These are phyloP conservation scores for Cupressus sempervirens DNA, from an alignment of 75 land plant genomes.

Conservation along the genomic window DNA sequence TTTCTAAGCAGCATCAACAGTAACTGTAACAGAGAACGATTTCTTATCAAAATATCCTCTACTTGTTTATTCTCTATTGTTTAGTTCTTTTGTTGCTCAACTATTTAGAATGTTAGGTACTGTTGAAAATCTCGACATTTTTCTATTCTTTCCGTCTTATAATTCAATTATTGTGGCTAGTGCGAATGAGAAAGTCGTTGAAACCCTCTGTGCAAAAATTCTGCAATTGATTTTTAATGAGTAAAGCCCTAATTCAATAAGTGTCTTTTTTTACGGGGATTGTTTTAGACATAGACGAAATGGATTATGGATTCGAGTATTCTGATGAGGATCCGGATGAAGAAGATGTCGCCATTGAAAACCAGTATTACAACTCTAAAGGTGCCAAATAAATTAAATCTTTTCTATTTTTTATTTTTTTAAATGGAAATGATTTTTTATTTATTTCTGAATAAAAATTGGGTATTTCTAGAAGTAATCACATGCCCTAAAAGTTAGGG, in stretches of 20 bases:
- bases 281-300: slow-evolving; percentile 1
- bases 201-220: background rate
- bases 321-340: too few relatives aligned
- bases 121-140: background rate
- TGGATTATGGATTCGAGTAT: slow-evolving; percentile 14
- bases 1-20: background rate
- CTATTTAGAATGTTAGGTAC: background rate
- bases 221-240: background rate
- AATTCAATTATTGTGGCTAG: too few relatives aligned
- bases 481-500: background rate
- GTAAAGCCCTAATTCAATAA: background rate
- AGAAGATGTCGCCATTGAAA: too few relatives aligned
- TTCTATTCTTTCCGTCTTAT: background rate
- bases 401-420: background rate
- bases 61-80: background rate
- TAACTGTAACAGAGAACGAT: background rate
- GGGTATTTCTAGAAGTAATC: background rate
- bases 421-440: background rate
- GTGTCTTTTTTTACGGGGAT: background rate
- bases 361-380: too few relatives aligned
- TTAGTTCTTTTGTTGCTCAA: background rate
- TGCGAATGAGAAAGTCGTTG: too few relatives aligned
- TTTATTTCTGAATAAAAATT: background rate
- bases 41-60: background rate
- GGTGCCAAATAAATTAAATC: background rate